Evolutionary conservation across 2,329 filamentous ascomycete species (phyloP).

Genomic region (Pseudogymnoascus sp.): DNA sequence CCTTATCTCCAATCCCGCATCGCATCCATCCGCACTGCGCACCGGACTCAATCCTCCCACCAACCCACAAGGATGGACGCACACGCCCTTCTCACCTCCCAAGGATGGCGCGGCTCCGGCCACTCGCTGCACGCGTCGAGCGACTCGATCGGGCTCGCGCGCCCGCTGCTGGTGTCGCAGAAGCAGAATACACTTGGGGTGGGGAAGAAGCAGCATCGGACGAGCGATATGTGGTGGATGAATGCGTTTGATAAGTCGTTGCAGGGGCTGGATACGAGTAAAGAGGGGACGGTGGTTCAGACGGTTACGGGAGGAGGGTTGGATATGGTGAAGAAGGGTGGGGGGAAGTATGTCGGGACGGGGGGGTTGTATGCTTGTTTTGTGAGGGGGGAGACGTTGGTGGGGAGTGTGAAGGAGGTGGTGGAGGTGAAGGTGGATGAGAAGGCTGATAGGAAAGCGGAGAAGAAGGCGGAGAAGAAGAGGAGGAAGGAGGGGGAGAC

Average conservation of each 20-base stretch:
- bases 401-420: conserved; percentile 43
- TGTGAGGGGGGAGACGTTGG: conserved; percentile 69
- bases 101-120: conserved; percentile 85
- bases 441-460: conserved; percentile 14
- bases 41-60: not conserved
- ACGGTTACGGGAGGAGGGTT: conserved; percentile 46
- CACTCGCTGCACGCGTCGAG: conserved; percentile 74
- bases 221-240: conserved; percentile 91
- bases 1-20: conserved; percentile 4
- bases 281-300: conserved; percentile 47
- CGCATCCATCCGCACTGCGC: not conserved
- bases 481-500: conserved; percentile 19
- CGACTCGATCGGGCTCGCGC: conserved; percentile 68
- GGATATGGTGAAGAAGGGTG: conserved; percentile 47
- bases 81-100: conserved; percentile 69
- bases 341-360: conserved; percentile 49
- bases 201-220: conserved; percentile 60
- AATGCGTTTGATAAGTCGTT: conserved; percentile 87
- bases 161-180: conserved; percentile 73
- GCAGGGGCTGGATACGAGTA: conserved; percentile 63
- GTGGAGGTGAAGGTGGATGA: not conserved
- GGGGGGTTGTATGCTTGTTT: conserved; percentile 71
- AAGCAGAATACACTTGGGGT: conserved; percentile 76
- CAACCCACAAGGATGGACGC: conserved; percentile 62
- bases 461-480: conserved; percentile 16